These are phyloP conservation scores for Amanita exitialis DNA, from an alignment of 768 basidiomycete species.

Conservation along the genomic window DNA sequence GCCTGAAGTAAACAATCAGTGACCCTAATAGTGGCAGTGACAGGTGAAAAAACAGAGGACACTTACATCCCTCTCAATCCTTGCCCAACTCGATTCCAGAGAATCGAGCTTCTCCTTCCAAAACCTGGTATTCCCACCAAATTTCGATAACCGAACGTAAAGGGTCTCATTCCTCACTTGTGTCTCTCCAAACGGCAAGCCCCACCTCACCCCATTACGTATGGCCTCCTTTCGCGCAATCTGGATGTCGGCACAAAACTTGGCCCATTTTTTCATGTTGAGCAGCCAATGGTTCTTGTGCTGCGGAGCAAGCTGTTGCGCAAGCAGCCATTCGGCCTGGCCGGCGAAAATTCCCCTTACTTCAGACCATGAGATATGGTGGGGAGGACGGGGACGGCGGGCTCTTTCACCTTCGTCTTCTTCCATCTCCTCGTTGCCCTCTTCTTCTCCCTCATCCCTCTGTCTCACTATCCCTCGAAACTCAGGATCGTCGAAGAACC, in stretches of 20 bases:
- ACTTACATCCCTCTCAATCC: not conserved
- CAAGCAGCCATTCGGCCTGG: slow-evolving; percentile 50
- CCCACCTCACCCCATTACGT: slow-evolving; percentile 18
- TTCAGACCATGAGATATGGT: slow-evolving; percentile 40
- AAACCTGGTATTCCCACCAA: not conserved
- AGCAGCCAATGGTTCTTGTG: slow-evolving; percentile 20
- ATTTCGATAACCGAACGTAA: not conserved
- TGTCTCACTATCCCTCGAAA: not conserved
- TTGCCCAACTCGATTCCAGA: slow-evolving; percentile 1
- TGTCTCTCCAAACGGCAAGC: slow-evolving; percentile 17
- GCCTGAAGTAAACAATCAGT: not conserved
- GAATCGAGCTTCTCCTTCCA: slow-evolving; percentile 1
- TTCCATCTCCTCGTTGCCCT: slow-evolving; percentile 18
- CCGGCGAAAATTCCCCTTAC: slow-evolving; percentile 40
- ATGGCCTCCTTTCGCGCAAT: slow-evolving; percentile 22
- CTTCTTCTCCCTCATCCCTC: slow-evolving; percentile 14
- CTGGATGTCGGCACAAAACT: slow-evolving; percentile 27
- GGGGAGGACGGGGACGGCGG: slow-evolving; percentile 18
- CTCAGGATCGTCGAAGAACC: slow-evolving; percentile 12
- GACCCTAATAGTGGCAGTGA: too few relatives aligned
- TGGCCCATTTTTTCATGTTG: slow-evolving; percentile 35
- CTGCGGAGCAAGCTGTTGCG: slow-evolving; percentile 29
- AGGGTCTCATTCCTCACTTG: slow-evolving; percentile 6
- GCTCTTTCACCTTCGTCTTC: slow-evolving; percentile 15
- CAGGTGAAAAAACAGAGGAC: not conserved